These are phyloP conservation scores for Orychophragmus violaceus DNA, from an alignment of 345 rosid genomes.

Conservation along the genomic window DNA sequence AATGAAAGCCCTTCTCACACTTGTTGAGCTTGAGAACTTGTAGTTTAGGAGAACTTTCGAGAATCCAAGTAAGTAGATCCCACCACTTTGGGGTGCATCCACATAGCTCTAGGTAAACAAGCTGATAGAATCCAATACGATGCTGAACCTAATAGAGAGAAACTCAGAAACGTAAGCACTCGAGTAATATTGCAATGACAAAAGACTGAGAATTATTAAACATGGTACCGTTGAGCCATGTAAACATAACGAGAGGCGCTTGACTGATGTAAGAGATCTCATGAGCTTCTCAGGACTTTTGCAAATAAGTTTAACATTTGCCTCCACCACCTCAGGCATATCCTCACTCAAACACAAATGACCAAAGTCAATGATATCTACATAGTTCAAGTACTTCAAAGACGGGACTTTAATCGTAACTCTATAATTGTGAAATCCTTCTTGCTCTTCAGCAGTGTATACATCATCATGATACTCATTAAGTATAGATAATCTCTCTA, in stretches of 20 bases:
- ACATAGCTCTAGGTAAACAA: not conserved
- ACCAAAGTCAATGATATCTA: not conserved
- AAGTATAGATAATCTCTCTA: not conserved
- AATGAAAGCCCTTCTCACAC: not conserved
- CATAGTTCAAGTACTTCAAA: not conserved
- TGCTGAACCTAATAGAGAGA: not conserved
- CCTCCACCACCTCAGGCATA: conserved; percentile 7
- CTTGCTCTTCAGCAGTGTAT: not conserved
- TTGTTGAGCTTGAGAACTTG: not conserved
- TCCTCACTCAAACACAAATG: not conserved
- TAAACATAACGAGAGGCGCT: conserved; percentile 4
- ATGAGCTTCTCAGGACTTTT: not conserved
- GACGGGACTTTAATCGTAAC: not conserved
- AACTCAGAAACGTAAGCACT: not conserved
- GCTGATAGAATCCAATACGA: not conserved
- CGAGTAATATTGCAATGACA: not conserved
- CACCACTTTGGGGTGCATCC: not conserved
- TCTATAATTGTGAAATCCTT: not conserved
- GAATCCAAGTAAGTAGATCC: not conserved
- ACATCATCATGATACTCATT: not conserved
- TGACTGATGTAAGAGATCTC: conserved; percentile 9
- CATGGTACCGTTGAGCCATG: not conserved
- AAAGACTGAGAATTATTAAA: not conserved
- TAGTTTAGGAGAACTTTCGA: conserved; percentile 6
- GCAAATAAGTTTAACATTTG: not conserved